A percentile compares a stretch with the other conserved stretches of the same genome.
Conservation (phyloP, 345 rosid genomes). For the Populus nigra region DNA sequence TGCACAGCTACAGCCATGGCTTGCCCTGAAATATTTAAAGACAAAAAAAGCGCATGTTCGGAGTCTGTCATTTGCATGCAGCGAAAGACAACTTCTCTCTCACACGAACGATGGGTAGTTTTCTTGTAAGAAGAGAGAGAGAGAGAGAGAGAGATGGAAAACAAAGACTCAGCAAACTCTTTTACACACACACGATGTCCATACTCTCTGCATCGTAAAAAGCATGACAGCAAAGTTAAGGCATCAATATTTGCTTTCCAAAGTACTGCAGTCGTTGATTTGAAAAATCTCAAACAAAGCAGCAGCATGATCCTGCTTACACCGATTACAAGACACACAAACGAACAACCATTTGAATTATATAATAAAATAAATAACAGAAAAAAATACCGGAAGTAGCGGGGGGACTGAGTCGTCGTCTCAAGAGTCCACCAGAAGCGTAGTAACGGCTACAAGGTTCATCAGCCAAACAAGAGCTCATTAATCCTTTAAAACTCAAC, state of each 20-base stretch:
- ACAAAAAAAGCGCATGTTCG: neutral
- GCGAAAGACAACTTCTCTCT: neutral
- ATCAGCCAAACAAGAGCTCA: slow-evolving; percentile 60
- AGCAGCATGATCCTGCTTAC: too few species aligned
- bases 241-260: too few species aligned
- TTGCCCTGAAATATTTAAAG: slow-evolving; percentile 41
- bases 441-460: slow-evolving; percentile 62
- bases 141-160: neutral
- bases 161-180: neutral
- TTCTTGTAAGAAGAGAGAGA: neutral
- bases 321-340: too few species aligned
- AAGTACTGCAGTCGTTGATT: too few species aligned
- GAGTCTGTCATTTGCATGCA: neutral
- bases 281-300: too few species aligned
- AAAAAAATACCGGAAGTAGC: slow-evolving; percentile 18
- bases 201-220: neutral
- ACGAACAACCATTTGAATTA: too few species aligned
- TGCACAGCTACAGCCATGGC: slow-evolving; percentile 65
- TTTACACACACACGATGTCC: too few species aligned
- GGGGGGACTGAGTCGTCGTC: slow-evolving; percentile 16
- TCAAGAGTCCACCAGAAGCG: slow-evolving; percentile 51
- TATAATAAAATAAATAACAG: neutral
- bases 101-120: neutral
- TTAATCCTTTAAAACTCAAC: slow-evolving; percentile 49
- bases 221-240: neutral